phyloP scores from a whole-genome alignment of 805 yeast species.

The Lipomyces anomalus region DNA sequence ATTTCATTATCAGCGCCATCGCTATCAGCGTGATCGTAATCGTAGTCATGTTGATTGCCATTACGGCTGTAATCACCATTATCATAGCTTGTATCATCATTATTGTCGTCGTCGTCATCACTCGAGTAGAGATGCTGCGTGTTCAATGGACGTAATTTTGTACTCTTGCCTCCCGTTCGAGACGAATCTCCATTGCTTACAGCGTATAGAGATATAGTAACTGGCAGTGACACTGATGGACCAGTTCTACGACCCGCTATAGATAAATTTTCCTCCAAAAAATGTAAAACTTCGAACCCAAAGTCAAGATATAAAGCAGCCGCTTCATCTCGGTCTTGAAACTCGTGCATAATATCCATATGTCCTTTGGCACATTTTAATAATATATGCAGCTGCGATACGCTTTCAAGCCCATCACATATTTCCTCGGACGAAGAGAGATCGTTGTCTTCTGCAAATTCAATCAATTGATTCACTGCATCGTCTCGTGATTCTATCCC shows the following conservation, averaged over 20 bases:
- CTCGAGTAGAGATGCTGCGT: background rate
- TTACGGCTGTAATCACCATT: background rate
- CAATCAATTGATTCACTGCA: too few relatives aligned
- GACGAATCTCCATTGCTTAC: too few relatives aligned
- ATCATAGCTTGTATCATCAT: background rate
- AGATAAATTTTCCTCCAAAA: background rate
- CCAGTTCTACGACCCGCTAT: background rate
- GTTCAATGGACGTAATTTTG: background rate
- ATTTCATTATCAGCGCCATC: background rate
- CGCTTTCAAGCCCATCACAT: too few relatives aligned
- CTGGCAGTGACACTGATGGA: background rate
- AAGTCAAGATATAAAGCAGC: background rate
- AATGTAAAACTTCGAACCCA: background rate
- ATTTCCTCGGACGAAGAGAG: too few relatives aligned
- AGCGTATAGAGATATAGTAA: too few relatives aligned
- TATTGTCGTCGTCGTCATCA: conserved; percentile 7
- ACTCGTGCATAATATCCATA: background rate
- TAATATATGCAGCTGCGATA: too few relatives aligned
- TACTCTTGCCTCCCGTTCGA: background rate
- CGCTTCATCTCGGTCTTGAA: background rate
- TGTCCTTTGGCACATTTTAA: too few relatives aligned
- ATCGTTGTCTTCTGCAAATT: too few relatives aligned
- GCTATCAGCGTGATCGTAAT: background rate
- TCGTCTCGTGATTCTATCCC: too few relatives aligned
- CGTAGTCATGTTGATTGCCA: background rate